These are phyloP conservation scores for Dalechampia spathulata DNA, from an alignment of 441 rosid genomes.

Conservation along the genomic window DNA sequence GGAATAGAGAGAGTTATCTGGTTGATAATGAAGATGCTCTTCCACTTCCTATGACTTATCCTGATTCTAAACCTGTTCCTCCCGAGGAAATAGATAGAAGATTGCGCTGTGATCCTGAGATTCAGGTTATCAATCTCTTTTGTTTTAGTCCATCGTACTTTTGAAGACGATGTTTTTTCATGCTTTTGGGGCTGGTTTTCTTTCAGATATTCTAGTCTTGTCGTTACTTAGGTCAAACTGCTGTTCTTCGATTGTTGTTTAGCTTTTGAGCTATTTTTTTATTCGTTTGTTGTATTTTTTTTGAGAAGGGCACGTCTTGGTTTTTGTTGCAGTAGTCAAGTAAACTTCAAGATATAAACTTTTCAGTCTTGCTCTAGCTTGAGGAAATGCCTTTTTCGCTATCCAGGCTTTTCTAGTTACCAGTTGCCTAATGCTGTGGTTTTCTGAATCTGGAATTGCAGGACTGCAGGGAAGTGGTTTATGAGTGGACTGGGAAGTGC, in stretches of 20 bases:
- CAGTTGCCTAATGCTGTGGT: slow-evolving; percentile 1
- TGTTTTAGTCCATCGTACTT: too few relatives aligned
- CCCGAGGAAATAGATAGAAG: slow-evolving; percentile 69
- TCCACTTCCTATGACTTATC: slow-evolving; percentile 94
- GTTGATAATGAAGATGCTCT: slow-evolving; percentile 59
- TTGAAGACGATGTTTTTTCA: too few relatives aligned
- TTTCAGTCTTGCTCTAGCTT: too few relatives aligned
- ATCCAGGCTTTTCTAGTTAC: neutral
- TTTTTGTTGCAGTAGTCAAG: too few relatives aligned
- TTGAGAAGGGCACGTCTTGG: too few relatives aligned
- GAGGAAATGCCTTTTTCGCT: too few relatives aligned
- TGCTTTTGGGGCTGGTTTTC: too few relatives aligned
- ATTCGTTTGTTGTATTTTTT: too few relatives aligned
- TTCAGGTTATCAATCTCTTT: slow-evolving; percentile 13
- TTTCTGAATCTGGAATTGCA: slow-evolving; percentile 23
- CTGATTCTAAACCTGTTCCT: slow-evolving; percentile 66
- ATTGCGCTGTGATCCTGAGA: slow-evolving; percentile 57
- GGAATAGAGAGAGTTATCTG: slow-evolving; percentile 73
- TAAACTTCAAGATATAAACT: too few relatives aligned
- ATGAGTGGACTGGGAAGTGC: slow-evolving; percentile 96
- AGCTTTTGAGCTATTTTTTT: too few relatives aligned
- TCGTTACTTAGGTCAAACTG: too few relatives aligned
- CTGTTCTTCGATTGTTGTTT: neutral
- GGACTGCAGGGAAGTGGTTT: slow-evolving; percentile 83
- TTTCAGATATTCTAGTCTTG: too few relatives aligned